Evolutionary conservation across 768 basidiomycete genomes (phyloP).

Genomic region (Cyclocybe aegerita): DNA sequence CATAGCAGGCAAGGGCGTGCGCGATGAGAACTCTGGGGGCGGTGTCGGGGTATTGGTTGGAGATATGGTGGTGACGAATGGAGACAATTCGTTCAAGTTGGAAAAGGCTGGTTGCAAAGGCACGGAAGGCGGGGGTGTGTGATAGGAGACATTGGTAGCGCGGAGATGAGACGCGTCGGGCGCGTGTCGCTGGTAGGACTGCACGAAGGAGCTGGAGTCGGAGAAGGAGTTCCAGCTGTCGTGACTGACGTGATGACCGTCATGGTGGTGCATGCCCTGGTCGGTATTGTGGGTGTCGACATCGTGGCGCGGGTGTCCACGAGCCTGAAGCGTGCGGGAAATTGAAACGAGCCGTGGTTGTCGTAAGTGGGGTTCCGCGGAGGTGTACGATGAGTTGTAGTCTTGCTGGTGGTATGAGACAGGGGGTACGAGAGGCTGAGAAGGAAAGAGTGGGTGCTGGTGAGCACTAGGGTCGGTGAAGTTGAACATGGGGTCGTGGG

Average conservation of each 20-base stretch:
- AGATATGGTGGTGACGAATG: conserved; percentile 4
- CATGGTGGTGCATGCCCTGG: not conserved
- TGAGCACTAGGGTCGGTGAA: not conserved
- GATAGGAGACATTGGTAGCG: not conserved
- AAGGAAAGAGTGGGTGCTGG: conserved; percentile 6
- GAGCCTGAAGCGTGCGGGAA: conserved; percentile 2
- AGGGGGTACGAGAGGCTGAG: conserved; percentile 5
- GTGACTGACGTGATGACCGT: not conserved
- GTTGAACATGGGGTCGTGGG: conserved; percentile 2
- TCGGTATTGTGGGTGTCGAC: not conserved
- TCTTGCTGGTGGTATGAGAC: conserved; percentile 11
- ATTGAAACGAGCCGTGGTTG: not conserved
- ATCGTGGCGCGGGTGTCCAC: not conserved
- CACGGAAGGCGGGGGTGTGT: not conserved
- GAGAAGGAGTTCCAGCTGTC: conserved; percentile 3
- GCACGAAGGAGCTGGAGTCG: not conserved
- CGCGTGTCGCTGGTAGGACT: not conserved
- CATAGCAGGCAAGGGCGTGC: conserved; percentile 10
- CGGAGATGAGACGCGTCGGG: not conserved
- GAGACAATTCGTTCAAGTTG: not conserved
- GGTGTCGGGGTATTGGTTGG: not conserved
- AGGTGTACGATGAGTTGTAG: conserved; percentile 2
- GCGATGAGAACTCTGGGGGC: conserved; percentile 1
- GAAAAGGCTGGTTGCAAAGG: not conserved
- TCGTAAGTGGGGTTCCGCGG: not conserved